These are phyloP conservation scores for Pelargonium fulgidum DNA, from an alignment of 441 rosid genomes.

Conservation along the genomic window DNA sequence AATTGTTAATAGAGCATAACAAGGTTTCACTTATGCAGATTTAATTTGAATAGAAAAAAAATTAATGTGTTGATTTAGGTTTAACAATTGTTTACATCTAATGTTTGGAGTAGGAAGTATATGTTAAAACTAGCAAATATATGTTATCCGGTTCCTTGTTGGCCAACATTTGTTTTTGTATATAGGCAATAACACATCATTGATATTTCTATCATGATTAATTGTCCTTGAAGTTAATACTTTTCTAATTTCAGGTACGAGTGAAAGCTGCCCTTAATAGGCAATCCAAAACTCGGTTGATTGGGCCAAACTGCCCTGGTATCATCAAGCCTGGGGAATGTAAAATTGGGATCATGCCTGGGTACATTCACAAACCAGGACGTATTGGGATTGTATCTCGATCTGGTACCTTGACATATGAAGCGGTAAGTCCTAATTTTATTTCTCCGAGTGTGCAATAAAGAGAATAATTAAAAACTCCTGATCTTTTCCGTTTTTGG, in stretches of 20 bases:
- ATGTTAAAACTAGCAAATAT: background rate
- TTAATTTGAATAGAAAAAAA: background rate
- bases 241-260: slow-evolving; percentile 16
- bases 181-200: background rate
- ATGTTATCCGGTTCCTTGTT: background rate
- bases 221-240: background rate
- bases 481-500: background rate
- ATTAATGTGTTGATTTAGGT: background rate
- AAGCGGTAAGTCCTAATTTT: slow-evolving; percentile 38
- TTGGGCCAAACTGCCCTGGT: slow-evolving; percentile 95
- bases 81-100: background rate
- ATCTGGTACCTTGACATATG: slow-evolving; percentile 51
- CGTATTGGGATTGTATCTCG: slow-evolving; percentile 85
- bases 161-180: background rate
- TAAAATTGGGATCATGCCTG: slow-evolving; percentile 95
- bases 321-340: slow-evolving; percentile 93
- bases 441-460: slow-evolving; percentile 9
- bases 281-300: slow-evolving; percentile 43
- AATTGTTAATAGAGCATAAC: background rate
- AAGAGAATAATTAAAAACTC: too few relatives aligned
- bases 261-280: slow-evolving; percentile 25
- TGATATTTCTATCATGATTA: background rate
- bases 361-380: slow-evolving; percentile 89
- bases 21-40: background rate
- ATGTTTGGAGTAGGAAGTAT: background rate